Evolutionary conservation across 2,329 filamentous ascomycete genomes (phyloP), one percentile per base, ranked within the genome.

Genomic region (Ascocoryne sarcoides): DNA sequence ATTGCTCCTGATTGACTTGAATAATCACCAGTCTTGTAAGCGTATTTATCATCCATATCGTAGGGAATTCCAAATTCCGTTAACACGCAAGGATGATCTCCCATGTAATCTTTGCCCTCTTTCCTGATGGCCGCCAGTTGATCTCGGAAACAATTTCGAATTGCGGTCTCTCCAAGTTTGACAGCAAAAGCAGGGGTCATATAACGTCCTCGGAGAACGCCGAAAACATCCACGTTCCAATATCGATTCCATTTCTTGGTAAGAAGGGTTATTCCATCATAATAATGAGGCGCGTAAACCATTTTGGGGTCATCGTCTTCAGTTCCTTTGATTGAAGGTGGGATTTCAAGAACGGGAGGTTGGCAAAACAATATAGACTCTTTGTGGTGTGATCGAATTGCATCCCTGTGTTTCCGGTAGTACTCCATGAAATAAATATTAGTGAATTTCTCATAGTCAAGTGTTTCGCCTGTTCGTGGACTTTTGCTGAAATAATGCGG

Each of bases 191-290:
- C 86, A 10, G 92, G 92, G 16, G 82, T 84, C 50, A 84, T 70
- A 57, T 98, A 98, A 49, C 82, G 82, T 10, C 92, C 92, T 33
- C 92, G 82, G 32, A 98, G 69, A 10, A 98, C 76, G 2, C 92
- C 92, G 37, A 98, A 79, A 4, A 98, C 86, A 59, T 98, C 92
- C 5, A 98, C 84, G 52, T 98, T 98, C 84, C 92, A 98, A 12
- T 83, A 79, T 29, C 89, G 83, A 59, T 96, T 98, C 92, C 92
- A 98, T 62, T 95, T 94, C 65, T 98, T 98, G 10, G 87, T 96
- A 74, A 98, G 84, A 3, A 98, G 70, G 0, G 92, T 98, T 41
- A 98, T 83, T 9, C 92, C 92, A 54, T 98, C 92, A 61, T 98
- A 98, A 60, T 86, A 98, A 63, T 98, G 92, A 2, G 89, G 87